These are phyloP conservation scores for Nymphaea thermarum DNA, from an alignment of 164 flowering plant species.

Conservation along the genomic window DNA sequence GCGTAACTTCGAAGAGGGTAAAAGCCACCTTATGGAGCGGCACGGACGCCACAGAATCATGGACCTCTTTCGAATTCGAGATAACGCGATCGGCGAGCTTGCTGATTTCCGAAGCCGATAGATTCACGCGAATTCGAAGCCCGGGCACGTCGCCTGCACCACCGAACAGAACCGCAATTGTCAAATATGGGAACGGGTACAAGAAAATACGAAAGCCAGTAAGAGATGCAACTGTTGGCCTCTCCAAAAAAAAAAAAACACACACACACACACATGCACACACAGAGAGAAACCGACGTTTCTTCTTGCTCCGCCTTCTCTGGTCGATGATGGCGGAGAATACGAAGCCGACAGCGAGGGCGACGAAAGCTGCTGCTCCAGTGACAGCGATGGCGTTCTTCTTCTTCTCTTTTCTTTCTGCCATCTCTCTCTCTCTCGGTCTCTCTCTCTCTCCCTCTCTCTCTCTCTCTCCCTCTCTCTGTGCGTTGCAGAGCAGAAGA, in stretches of 20 bases:
- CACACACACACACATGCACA: background rate
- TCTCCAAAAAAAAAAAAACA: too few species aligned
- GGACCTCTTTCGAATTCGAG: slow-evolving; percentile 66
- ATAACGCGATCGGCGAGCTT: slow-evolving; percentile 58
- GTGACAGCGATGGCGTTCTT: slow-evolving; percentile 36
- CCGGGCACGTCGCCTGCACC: slow-evolving; percentile 47
- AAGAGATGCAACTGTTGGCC: background rate
- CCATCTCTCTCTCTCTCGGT: slow-evolving; percentile 2
- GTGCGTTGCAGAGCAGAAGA: too few species aligned
- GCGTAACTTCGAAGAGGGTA: too few species aligned
- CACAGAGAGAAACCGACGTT: slow-evolving; percentile 33
- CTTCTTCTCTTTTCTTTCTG: slow-evolving; percentile 17
- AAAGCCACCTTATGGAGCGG: slow-evolving; percentile 63
- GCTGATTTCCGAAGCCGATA: slow-evolving; percentile 65
- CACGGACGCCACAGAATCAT: slow-evolving; percentile 75
- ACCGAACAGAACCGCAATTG: background rate
- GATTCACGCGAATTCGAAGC: slow-evolving; percentile 37
- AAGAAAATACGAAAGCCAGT: background rate
- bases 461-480: too few species aligned
- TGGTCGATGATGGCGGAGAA: slow-evolving; percentile 38
- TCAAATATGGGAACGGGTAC: background rate
- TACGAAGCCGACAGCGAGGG: slow-evolving; percentile 48
- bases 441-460: slow-evolving; percentile 4
- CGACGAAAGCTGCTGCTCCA: slow-evolving; percentile 70
- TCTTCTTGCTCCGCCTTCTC: slow-evolving; percentile 14